Conservation (phyloP, 1,139 yeast genomes). For the Taphrina confusa region DNA sequence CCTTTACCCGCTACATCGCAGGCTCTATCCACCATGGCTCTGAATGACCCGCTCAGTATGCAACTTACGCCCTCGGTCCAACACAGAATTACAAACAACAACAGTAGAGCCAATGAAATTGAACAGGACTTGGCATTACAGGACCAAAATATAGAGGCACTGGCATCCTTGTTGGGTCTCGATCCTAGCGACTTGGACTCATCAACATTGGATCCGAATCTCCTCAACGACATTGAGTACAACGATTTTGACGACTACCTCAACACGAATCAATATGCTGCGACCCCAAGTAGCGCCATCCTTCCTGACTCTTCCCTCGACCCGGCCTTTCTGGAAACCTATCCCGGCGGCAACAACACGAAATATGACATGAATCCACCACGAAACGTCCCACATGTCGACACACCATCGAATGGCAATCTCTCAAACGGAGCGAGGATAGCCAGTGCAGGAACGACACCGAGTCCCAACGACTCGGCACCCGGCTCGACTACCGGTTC, state of each 20-base stretch:
- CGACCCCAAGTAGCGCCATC: constrained; percentile 1
- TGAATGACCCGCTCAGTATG: constrained; percentile 8
- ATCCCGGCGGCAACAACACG: background rate
- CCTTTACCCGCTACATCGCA: background rate
- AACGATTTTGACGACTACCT: constrained; percentile 17
- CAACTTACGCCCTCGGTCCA: constrained; percentile 22
- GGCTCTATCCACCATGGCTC: background rate
- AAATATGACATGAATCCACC: constrained; percentile 12
- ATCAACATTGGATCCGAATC: constrained; percentile 7
- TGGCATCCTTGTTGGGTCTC: constrained; percentile 24
- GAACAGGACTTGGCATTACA: constrained; percentile 22
- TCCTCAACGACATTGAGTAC: constrained; percentile 9
- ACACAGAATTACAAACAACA: constrained; percentile 4
- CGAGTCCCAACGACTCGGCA: constrained; percentile 4
- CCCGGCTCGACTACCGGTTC: constrained; percentile 16
- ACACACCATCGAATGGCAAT: background rate
- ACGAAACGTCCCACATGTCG: background rate
- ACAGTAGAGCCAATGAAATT: background rate
- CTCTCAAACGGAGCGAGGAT: background rate
- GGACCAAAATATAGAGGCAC: constrained; percentile 18
- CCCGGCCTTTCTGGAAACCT: background rate
- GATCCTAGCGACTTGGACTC: constrained; percentile 22
- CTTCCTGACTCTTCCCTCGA: background rate
- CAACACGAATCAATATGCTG: constrained; percentile 11
- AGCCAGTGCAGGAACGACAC: constrained; percentile 7